Base-by-base conservation (phyloP, 2,329 filamentous ascomycete species). In the Orbilia blumenaviensis region DNA sequence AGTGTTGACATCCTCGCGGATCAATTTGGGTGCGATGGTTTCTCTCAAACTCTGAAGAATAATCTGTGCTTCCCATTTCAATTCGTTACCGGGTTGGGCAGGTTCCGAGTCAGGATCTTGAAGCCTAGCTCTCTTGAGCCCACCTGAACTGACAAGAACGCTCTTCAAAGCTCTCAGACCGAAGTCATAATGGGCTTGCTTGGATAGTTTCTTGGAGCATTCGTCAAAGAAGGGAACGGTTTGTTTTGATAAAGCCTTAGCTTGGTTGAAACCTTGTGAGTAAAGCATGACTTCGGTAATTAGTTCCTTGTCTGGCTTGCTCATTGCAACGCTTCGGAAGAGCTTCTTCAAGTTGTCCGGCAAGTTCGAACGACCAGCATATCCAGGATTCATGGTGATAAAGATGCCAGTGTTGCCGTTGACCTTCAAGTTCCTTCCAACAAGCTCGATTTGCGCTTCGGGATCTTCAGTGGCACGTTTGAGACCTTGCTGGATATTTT, bases 281-380 rank as follows among this genome's bases (percentile, higher is more conserved):
- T 97, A 99, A 36, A 99, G 89, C 96, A 99, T 99, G 81, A 99
- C 95, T 85, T 99, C 95, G 36, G 95, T 93, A 84, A 99, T 99
- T 71, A 99, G 91, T 83, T 99, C 96, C 84, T 99, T 99, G 86
- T 99, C 96, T 0, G 95, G 95, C 84, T 98, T 99, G 9, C 95
- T 99, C 95, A 99, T 99, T 78, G 95, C 95, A 61, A 99, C 94
- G 81, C 95, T 99, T 82, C 96, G 91, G 89, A 99, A 99, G 42
- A 99, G 86, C 84, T 99, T 99, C 89, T 99, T 99, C 85, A 99
- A 84, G 83, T 99, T 99, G 84, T 99, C 95, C 1, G 95, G 95
- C 81, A 99, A 85, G 84, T 99, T 99, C 58, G 95, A 99, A 84
- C 95, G 92, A 69, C 95, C 95, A 63, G 95, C 95, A 84, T 99